A percentile compares a stretch with the other conserved stretches of the same genome.
These are phyloP conservation scores for Citrus medica DNA, from an alignment of 345 rosid species.

Conservation along the genomic window DNA sequence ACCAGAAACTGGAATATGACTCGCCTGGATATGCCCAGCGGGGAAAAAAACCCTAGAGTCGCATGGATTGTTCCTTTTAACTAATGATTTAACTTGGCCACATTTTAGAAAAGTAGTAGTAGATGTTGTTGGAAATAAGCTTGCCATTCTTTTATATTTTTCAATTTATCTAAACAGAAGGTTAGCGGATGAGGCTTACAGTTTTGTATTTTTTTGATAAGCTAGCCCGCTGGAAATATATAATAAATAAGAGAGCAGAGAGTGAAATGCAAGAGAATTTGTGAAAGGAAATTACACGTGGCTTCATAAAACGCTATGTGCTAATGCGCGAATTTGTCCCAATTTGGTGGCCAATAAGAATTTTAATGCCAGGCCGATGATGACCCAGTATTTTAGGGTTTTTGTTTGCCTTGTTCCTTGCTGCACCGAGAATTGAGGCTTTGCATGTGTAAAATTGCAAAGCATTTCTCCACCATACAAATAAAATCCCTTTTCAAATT, in stretches of 20 bases:
- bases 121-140: not conserved
- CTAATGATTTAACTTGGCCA: not conserved
- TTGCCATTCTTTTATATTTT: slow-evolving; percentile 13
- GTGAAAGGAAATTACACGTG: not conserved
- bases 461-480: too few relatives aligned
- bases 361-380: not conserved
- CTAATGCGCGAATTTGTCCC: not conserved
- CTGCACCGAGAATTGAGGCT: not conserved
- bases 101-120: not conserved
- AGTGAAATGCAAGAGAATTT: not conserved
- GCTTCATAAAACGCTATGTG: not conserved
- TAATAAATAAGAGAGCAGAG: not conserved
- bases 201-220: not conserved
- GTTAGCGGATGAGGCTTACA: not conserved
- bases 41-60: slow-evolving; percentile 21
- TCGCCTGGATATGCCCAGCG: slow-evolving; percentile 22
- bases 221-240: not conserved
- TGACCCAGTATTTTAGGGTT: slow-evolving; percentile 12
- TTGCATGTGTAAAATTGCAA: not conserved
- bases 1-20: not conserved
- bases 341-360: not conserved
- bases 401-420: not conserved
- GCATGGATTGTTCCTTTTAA: slow-evolving; percentile 12
- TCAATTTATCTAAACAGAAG: not conserved
- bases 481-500: too few relatives aligned